Conservation (phyloP, 345 rosid genomes). For the Corchorus olitorius region DNA sequence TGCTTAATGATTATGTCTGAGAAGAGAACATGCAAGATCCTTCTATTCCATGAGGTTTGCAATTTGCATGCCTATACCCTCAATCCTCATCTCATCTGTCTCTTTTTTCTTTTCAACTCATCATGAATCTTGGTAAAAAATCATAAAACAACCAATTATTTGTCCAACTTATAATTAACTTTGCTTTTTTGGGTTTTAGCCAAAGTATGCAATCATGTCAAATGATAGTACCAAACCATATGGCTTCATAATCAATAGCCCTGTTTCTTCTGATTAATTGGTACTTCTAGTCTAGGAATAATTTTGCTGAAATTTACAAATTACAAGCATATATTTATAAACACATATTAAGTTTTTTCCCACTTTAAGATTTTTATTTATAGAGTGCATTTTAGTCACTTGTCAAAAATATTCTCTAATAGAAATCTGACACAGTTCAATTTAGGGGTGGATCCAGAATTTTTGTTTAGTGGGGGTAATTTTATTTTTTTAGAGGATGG, state of each 20-base stretch:
- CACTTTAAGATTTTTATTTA: too few species aligned
- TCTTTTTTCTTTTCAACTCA: background rate
- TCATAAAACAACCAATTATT: background rate
- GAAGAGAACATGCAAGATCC: conserved; percentile 19
- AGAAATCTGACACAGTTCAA: too few species aligned
- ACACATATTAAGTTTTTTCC: too few species aligned
- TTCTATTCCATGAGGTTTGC: conserved; percentile 6
- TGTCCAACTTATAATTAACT: background rate
- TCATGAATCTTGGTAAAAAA: conserved; percentile 11
- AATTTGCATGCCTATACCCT: background rate
- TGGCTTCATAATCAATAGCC: background rate
- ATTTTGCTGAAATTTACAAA: too few species aligned
- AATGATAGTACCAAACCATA: background rate
- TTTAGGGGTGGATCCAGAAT: too few species aligned
- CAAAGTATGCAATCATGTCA: background rate
- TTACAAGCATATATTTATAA: too few species aligned
- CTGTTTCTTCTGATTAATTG: background rate
- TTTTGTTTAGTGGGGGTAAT: too few species aligned
- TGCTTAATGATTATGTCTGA: conserved; percentile 10
- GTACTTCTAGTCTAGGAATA: background rate
- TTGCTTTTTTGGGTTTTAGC: background rate
- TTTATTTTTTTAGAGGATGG: too few species aligned
- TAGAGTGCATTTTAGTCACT: too few species aligned
- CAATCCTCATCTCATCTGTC: too few species aligned
- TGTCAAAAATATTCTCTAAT: too few species aligned